Base-by-base conservation (phyloP, 805 yeast species). In the Candida cerambycidarum region DNA sequence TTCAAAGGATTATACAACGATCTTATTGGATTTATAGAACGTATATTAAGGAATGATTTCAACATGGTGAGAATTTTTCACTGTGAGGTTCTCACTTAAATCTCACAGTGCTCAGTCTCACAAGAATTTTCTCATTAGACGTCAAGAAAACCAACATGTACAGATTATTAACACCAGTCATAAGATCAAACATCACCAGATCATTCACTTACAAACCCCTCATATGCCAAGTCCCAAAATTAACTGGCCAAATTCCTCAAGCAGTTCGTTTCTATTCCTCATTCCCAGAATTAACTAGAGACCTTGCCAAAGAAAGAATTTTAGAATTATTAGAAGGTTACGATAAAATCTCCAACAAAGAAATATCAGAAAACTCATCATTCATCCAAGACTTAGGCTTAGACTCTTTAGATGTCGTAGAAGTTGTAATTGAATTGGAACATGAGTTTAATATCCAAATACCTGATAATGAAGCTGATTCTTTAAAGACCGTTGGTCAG, bases 261-360 rank as follows among this genome's bases (percentile, higher is more conserved):
- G 11, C 13, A 15, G 54, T 58, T 33, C 61, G 69, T 47, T 57
- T 53, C 36, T 82, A 82, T 61, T 79, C 85, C 27, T 75, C 72
- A 38, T 79, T 77, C 47, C 83, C 86, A 21, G 72, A 75, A 23
- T 69, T 82, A 53, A 78, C 85, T 33, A 78, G 75, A 59, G 86
- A 82, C n/a, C 59, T 76, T 29, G 79, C 83, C 42, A 69, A 68
- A 41, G 83, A 79, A 54, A 75, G 89, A 68, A 69, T 82, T 42
- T 57, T 80, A 42, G 86, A 82, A 56, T 64, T 82, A 54, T 69
- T 82, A 49, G 85, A 82, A 61, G 80, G 83, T 7, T 82, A 76
- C 63, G 82, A 76, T 52, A 82, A 81, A 57, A 72, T 78, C 15
- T 71, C 70, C 32, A 25, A 18, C 6, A 68, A 65, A 45, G 70